Conservation (phyloP, 2,329 filamentous ascomycete species). For the Colletotrichum australisinense region DNA sequence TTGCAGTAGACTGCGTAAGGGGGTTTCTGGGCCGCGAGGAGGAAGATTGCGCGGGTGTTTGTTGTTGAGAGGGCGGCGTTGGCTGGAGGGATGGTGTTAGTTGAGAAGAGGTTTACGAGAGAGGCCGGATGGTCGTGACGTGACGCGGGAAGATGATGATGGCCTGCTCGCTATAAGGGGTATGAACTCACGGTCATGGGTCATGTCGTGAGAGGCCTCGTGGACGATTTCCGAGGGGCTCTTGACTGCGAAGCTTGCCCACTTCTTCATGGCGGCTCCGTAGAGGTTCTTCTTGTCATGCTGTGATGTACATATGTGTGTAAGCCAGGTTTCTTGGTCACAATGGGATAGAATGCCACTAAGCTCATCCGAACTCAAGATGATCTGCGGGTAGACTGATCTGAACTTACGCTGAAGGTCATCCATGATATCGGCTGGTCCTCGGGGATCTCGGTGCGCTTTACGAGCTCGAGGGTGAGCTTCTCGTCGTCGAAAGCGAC, state of each 20-base stretch:
- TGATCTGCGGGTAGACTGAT: not conserved
- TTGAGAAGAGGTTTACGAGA: not conserved
- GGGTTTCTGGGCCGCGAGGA: conserved; percentile 80
- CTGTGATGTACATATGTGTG: conserved; percentile 52
- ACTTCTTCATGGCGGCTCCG: conserved; percentile 93
- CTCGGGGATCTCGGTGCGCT: conserved; percentile 82
- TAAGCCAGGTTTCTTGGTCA: conserved; percentile 31
- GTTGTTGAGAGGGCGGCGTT: conserved; percentile 76
- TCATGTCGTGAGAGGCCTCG: conserved; percentile 79
- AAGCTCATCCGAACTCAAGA: not conserved
- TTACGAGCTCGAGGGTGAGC: conserved; percentile 78
- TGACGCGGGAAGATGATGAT: too few relatives aligned
- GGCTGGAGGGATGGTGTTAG: conserved; percentile 55
- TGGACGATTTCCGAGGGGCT: conserved; percentile 82
- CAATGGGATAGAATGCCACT: not conserved
- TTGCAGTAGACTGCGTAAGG: conserved; percentile 90
- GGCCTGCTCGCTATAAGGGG: not conserved
- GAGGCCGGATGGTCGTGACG: not conserved
- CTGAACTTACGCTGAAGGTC: conserved; percentile 79
- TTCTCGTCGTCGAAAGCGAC: conserved; percentile 88
- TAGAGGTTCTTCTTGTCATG: conserved; percentile 88
- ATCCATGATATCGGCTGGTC: conserved; percentile 95
- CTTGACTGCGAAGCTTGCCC: conserved; percentile 83
- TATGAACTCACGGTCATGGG: conserved; percentile 74
- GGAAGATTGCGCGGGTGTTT: conserved; percentile 90